Base-by-base conservation (phyloP, 1,284 basidiomycete species). In the Trichosporon faecale region DNA sequence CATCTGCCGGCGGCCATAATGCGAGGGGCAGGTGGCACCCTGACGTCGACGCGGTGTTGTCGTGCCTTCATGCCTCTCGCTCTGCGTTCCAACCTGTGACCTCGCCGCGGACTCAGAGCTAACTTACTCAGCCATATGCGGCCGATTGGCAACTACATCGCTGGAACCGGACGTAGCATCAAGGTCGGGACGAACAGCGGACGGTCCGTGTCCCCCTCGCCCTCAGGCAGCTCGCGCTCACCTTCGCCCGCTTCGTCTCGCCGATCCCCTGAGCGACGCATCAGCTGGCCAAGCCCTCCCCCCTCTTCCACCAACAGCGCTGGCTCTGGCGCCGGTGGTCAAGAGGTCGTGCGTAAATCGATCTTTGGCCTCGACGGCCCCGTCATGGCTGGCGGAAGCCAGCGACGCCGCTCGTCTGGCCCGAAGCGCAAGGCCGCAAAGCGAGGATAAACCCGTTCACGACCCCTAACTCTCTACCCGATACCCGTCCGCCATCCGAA, bases 261-360 rank as follows among this genome's bases (percentile, higher is more conserved):
- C 21, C 44, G 44, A 16, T 68, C 60, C n/a, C 40, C 25, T n/a
- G 57, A 40, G 31, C 40, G 27, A 35, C 40, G 40, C n/a, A n/a
- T 57, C 4, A 49, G 21, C 27, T 63, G 40, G 5, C 64, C 64
- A 7, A 66, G 55, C 27, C 57, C 64, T 40, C 65, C 68, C 16
- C 68, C 68, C 4, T 66, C 64, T 1, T 64, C 60, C 16, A 60
- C 66, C 11, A 21, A 9, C 25, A 40, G 35, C 35, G 55, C 66
- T 31, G 25, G 27, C n/a, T 37, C 31, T 29, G 55, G 55, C 55
- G 21, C 35, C 18, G 25, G 55, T 9, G 21, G 44, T n/a, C 40
- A 23, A 21, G 63, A 69, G 44, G 68, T 69, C 5, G 68, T 69
- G 31, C 68, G 49, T 60, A 69, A 69, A 57, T 66, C 65, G 21